A percentile compares a stretch with the other conserved stretches of the same genome.
Conservation (phyloP, 176 grass and related monocot species). For the barley (Hordeum vulgare) region MorexV3_pseudomolecules_assembly NC_058520.1:470860058-470860557, state of each 20-base stretch:
- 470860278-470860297: too few species aligned
- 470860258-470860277: too few species aligned
- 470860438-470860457: not conserved
- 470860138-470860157: too few species aligned
- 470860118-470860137: too few species aligned
- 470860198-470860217: too few species aligned
- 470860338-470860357: not conserved
- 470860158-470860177: too few species aligned
- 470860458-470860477: conserved; percentile 13
- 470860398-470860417: conserved; percentile 6
- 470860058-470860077: too few species aligned
- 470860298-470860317: not conserved
- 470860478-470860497: not conserved
- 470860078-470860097: too few species aligned
- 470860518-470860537: not conserved
- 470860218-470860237: too few species aligned
- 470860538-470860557: conserved; percentile 17
- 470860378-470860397: not conserved
- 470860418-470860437: not conserved
- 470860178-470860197: too few species aligned
- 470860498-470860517: not conserved
- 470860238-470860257: too few species aligned
- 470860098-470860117: too few species aligned
- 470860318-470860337: not conserved
- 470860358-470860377: not conserved